Evolutionary conservation across 148 eudicot genomes (phyloP).

Genomic region (Chenopodium quinoa): DNA sequence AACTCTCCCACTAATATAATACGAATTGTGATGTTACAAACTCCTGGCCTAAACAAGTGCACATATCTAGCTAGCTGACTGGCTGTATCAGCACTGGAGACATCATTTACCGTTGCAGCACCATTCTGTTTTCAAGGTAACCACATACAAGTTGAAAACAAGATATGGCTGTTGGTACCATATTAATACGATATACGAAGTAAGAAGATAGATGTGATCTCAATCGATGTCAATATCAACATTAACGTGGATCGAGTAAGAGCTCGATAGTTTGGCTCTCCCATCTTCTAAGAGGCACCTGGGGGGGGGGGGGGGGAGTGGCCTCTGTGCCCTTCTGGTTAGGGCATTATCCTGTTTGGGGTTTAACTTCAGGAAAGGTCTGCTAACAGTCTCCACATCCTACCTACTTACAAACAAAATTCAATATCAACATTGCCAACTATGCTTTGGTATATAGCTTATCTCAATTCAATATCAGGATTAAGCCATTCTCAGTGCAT

Average conservation of each 20-base stretch:
- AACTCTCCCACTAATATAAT: no score
- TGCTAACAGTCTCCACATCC: not conserved
- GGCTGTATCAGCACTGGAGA: no score
- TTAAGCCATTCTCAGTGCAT: not conserved
- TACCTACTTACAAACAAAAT: not conserved
- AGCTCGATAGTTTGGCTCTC: not conserved
- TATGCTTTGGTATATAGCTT: not conserved
- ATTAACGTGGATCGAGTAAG: not conserved
- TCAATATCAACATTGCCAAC: not conserved
- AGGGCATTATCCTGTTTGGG: not conserved
- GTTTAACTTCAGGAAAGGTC: not conserved
- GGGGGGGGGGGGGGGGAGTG: not conserved
- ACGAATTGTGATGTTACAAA: no score
- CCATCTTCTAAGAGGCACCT: not conserved
- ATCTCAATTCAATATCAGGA: not conserved
- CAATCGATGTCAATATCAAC: not conserved
- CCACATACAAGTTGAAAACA: no score
- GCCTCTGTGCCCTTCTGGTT: not conserved
- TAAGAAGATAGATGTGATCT: not conserved
- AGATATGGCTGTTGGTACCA: no score
- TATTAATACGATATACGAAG: no score
- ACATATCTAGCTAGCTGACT: no score
- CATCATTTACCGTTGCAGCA: no score
- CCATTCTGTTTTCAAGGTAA: no score
- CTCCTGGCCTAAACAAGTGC: no score